Base-by-base conservation (phyloP, 2,329 filamentous ascomycete species). In the Talaromyces sp. region DNA sequence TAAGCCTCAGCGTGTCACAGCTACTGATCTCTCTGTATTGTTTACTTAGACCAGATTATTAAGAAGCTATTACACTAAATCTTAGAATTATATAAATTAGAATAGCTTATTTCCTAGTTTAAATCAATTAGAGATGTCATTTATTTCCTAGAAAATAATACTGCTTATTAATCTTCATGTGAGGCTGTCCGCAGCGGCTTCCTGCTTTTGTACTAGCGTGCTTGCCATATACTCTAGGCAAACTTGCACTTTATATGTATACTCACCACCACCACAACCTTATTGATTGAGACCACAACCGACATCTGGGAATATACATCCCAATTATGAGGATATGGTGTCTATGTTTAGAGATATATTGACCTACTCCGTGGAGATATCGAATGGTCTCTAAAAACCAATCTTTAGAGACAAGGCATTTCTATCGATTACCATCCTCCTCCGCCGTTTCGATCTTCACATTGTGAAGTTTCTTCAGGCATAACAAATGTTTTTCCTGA, bases 401-500 rank as follows among this genome's bases (percentile, higher is more conserved):
- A n/a, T n/a, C n/a, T n/a, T n/a, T n/a, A n/a, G n/a, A n/a, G n/a
- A n/a, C n/a, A n/a, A n/a, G n/a, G n/a, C n/a, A n/a, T n/a, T n/a
- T n/a, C n/a, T 14, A 38, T 38, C 35, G n/a, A 38, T 38, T n/a
- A 1, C 14, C 14, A 7, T 49, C 43, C 19, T 49, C 13, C 43
- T 49, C 43, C 24, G 3, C 4, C 4, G n/a, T 14, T 26, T 49
- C 8, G 13, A 19, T 14, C 10, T 21, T 35, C 53, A 38, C 13
- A 49, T 27, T 27, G 26, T 27, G 26, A 27, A 61, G 50, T 27
- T n/a, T 52, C 54, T 61, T 61, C 51, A 66, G 43, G 14, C 57
- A 60, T 1, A 46, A 38, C 4, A 66, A 56, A 59, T 64, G 55
- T n/a, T 63, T 61, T 19, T 65, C 58, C 31, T 64, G 52, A 46